A percentile compares a stretch with the other conserved stretches of the same genome.
These are phyloP conservation scores for Sphaerulina populicola DNA, from an alignment of 2,329 filamentous ascomycete genomes.

Conservation along the genomic window DNA sequence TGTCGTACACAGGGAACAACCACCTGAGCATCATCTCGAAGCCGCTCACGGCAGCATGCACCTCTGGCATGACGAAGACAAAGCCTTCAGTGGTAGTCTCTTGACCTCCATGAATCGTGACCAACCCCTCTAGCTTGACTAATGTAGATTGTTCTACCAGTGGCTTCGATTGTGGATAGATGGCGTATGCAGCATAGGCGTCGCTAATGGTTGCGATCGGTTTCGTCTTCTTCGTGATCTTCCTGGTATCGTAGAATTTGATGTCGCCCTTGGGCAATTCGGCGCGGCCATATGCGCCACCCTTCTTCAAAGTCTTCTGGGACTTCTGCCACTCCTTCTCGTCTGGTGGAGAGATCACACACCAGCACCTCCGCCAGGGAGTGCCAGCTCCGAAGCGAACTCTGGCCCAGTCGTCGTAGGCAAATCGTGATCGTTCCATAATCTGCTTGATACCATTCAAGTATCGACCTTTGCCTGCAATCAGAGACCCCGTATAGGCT, in stretches of 20 bases:
- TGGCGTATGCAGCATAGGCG: constrained; percentile 84
- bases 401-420: constrained; percentile 84
- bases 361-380: constrained; percentile 95
- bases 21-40: constrained; percentile 94
- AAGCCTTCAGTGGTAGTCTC: constrained; percentile 79
- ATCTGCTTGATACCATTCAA: constrained; percentile 87
- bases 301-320: constrained; percentile 74
- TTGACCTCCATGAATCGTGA: constrained; percentile 71
- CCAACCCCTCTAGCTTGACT: constrained; percentile 84
- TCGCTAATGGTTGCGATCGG: constrained; percentile 89
- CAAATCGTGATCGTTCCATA: constrained; percentile 69
- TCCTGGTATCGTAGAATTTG: constrained; percentile 86
- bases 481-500: constrained; percentile 89
- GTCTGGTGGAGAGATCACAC: constrained; percentile 82
- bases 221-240: constrained; percentile 81
- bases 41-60: constrained; percentile 80
- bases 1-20: constrained; percentile 89
- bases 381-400: constrained; percentile 93
- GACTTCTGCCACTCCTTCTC: constrained; percentile 83
- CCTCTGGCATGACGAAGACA: constrained; percentile 95
- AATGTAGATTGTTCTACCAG: constrained; percentile 90
- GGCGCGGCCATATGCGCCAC: constrained; percentile 70
- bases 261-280: constrained; percentile 75
- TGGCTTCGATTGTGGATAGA: constrained; percentile 90
- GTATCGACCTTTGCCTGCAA: constrained; percentile 83